Base-by-base conservation (phyloP, 768 basidiomycete genomes). In the Suillus subaureus region DNA sequence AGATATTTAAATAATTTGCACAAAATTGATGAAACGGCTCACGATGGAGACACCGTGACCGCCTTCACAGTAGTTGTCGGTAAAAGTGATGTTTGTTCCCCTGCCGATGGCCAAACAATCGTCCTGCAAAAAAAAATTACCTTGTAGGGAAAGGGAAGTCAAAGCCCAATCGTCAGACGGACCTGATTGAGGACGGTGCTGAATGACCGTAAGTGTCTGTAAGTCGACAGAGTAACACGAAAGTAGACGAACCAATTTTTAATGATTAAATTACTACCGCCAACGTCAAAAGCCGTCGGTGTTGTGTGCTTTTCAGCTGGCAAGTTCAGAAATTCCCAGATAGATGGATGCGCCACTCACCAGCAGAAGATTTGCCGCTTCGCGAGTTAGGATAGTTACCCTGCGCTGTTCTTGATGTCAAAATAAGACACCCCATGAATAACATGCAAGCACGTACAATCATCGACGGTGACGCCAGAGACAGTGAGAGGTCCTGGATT, bases 41-140 rank as follows among this genome's bases (percentile, higher is more conserved):
- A 79, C 80, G 33, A 90, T 80, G 5, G 87, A 88, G 66, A 89
- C 85, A 35, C 90, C 89, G 58, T 92, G 89, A 4, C 90, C 89
- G 33, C 81, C 80, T 3, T 77, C 74, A 75, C 89, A 90, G 28
- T 72, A 72, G 72, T 89, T 88, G 31, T 83, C 71, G 62, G 77
- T 75, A 77, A 90, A 80, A 31, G 77, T 45, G 54, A 86, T 84
- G 67, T 83, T 83, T 7, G 76, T 65, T 18, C 82, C 82, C 26
- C 62, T 64, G 69, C 81, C 81, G 69, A 85, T 79, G 23, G 89
- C 87, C 31, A 91, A 75, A 71, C 88, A 90, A 69, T 91, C 89
- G 65, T 91, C 87, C 82, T 75, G 73, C 73, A 66, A 65, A 43
- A 62, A 28, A 43, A 21, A 60, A n/a, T n/a, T 28, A 42, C 18